phyloP scores from a whole-genome alignment of 1,284 basidiomycete genomes.

The Trichosporon inkin region DNA sequence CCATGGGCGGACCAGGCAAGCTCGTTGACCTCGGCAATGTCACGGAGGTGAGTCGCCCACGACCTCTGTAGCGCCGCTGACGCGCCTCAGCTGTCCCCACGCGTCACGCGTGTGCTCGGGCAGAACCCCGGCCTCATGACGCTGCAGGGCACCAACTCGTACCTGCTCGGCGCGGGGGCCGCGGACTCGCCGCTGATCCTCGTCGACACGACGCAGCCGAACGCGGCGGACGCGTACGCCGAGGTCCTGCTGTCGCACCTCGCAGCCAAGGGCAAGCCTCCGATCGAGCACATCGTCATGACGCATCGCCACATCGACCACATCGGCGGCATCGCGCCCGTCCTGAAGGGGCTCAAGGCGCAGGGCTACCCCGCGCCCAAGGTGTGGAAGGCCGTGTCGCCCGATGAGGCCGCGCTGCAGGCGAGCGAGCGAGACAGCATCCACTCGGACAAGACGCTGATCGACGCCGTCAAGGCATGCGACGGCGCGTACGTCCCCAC shows the following conservation, averaged over 20 bases:
- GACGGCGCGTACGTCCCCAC: slow-evolving; percentile 1
- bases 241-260: slow-evolving; percentile 36
- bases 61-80: too few relatives aligned
- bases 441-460: slow-evolving; percentile 28
- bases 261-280: slow-evolving; percentile 2
- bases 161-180: slow-evolving; percentile 62
- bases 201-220: slow-evolving; percentile 76
- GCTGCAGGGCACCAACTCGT: slow-evolving; percentile 93
- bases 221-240: slow-evolving; percentile 55
- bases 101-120: slow-evolving; percentile 53
- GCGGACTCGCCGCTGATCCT: slow-evolving; percentile 65
- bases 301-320: slow-evolving; percentile 92
- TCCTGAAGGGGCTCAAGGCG: slow-evolving; percentile 63
- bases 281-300: slow-evolving; percentile 76
- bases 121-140: slow-evolving; percentile 91
- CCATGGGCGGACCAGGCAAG: slow-evolving; percentile 22
- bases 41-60: slow-evolving; percentile 36
- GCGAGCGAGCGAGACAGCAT: slow-evolving; percentile 29
- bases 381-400: slow-evolving; percentile 51
- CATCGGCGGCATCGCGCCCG: slow-evolving; percentile 66
- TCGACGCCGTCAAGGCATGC: slow-evolving; percentile 24
- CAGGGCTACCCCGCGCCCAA: slow-evolving; percentile 46
- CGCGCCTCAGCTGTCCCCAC: slow-evolving; percentile 38
- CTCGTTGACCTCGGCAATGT: slow-evolving; percentile 35
- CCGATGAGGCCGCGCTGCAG: slow-evolving; percentile 37